A percentile compares a stretch with the other conserved stretches of the same genome.
Evolutionary conservation across 2,329 filamentous ascomycete genomes (phyloP).

Genomic region (Cytospora piceae): DNA sequence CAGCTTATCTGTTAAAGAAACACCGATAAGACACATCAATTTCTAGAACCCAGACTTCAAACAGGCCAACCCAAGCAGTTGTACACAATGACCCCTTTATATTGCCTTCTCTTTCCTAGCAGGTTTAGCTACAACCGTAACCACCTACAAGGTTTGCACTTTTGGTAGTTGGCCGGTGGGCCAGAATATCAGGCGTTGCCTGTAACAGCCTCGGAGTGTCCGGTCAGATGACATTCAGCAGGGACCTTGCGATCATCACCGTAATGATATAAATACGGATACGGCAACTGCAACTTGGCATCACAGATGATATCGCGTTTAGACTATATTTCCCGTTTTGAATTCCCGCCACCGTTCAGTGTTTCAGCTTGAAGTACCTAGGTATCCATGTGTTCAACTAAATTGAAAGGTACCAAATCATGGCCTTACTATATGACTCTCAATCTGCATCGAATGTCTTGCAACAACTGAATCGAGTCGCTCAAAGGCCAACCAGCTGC

Average conservation of each 20-base stretch:
- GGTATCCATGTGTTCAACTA: neutral
- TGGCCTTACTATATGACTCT: neutral
- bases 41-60: neutral
- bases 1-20: constrained; percentile 13
- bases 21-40: constrained; percentile 9
- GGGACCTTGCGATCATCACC: constrained; percentile 5
- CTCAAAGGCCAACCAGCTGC: neutral
- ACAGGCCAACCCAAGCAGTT: constrained; percentile 1
- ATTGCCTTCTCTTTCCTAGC: too few relatives aligned
- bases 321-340: neutral
- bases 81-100: constrained; percentile 9
- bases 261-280: neutral
- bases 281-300: neutral
- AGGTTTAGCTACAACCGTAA: too few relatives aligned
- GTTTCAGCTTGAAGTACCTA: neutral
- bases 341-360: neutral
- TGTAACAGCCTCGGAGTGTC: constrained; percentile 2
- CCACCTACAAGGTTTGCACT: too few relatives aligned
- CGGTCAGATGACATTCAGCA: neutral
- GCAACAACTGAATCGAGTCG: neutral
- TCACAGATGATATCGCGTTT: neutral
- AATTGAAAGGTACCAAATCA: neutral
- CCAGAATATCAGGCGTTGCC: neutral
- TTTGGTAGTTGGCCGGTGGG: neutral
- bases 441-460: neutral